Evolutionary conservation across 2,329 filamentous ascomycete genomes (phyloP), one percentile per base, ranked within the genome.

Genomic region (Tolypocladium ovalisporum): DNA sequence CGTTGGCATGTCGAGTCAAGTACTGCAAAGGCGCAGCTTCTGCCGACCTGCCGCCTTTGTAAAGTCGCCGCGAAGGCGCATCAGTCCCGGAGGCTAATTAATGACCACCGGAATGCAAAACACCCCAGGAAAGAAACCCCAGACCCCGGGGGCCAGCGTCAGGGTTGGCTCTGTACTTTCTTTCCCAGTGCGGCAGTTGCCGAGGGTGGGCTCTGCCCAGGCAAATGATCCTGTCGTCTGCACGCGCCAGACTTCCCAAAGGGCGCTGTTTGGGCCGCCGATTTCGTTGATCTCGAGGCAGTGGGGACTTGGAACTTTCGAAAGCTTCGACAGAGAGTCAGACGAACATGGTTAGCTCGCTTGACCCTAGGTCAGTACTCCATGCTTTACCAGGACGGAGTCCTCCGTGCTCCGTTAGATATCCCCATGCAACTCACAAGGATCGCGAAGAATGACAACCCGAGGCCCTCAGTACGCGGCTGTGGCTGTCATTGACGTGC

Each of bases 151-250:
- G 29, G 24, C 24, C 42, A 47, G 22, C 7, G 37, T n/a, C 19
- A 40, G 42, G 42, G 42, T 27, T 17, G 22, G 22, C 40, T 13
- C 7, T 40, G 37, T 6, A 39, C 37, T n/a, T 54, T n/a, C 32
- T 27, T 17, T 32, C 54, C 54, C 49, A 42, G 54, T 44, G 44
- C 54, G 57, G 57, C 57, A 58, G 57, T 56, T 56, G 34, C 51
- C 57, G 13, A 39, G 40, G 34, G 54, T 54, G 27, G 51, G 51
- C 52, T 51, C 39, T 27, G 12, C 15, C 36, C 32, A 27, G 27
- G n/a, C n/a, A 39, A 24, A 35, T 15, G 34, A 10, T 15, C 27
- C 27, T 5, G 24, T 49, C 19, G 10, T 34, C 47, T 32, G 47
- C 47, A n/a, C 29, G 29, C 4, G 17, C 29, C 29, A 34, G 27